A percentile compares a stretch with the other conserved stretches of the same genome.
Evolutionary conservation across 75 land plant genomes (phyloP).

Genomic region (Cunninghamia lanceolata): DNA sequence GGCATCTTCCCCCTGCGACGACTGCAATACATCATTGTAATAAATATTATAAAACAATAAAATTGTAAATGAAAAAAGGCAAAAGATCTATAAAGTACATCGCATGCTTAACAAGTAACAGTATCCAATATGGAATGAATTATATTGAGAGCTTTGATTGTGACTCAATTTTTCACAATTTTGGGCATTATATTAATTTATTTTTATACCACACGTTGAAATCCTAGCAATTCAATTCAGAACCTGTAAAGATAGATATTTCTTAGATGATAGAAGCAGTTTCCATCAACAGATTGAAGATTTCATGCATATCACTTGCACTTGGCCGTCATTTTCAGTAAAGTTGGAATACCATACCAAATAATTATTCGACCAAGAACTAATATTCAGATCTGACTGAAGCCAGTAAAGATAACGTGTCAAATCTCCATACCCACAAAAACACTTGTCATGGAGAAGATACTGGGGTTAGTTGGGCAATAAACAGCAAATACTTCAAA

Average conservation of each 20-base stretch:
- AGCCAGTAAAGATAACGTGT: neutral
- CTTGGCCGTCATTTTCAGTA: neutral
- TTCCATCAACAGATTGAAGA: neutral
- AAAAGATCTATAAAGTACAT: neutral
- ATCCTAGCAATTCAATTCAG: neutral
- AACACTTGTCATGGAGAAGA: neutral
- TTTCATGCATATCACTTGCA: neutral
- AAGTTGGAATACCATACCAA: neutral
- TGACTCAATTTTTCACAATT: neutral
- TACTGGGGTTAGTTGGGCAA: neutral
- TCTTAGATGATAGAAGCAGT: neutral
- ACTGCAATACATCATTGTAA: constrained; percentile 11
- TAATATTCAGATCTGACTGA: neutral
- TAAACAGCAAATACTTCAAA: neutral
- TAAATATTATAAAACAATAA: neutral
- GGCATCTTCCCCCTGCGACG: constrained; percentile 22
- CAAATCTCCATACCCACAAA: neutral
- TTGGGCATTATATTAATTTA: neutral
- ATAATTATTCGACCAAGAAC: neutral
- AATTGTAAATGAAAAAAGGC: neutral
- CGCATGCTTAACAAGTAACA: neutral
- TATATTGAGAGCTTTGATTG: neutral
- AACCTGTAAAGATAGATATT: neutral
- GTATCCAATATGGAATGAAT: neutral
- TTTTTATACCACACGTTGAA: neutral